Evolutionary conservation across 2,329 filamentous ascomycete genomes (phyloP), one percentile per base, ranked within the genome.

Genomic region (Orbilia blumenaviensis): DNA sequence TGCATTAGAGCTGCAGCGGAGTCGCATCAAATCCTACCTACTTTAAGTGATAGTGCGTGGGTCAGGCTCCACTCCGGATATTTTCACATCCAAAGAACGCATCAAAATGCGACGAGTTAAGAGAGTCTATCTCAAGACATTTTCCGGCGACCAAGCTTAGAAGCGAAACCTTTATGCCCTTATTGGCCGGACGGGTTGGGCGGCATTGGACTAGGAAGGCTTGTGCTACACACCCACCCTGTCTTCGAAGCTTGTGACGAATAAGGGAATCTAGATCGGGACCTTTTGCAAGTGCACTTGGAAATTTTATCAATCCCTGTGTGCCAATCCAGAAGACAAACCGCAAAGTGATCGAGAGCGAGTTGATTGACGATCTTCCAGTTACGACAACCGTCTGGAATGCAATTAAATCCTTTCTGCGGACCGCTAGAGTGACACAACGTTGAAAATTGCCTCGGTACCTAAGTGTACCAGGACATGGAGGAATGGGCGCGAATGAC

Each of bases 191-290:
- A 21, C n/a, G 16, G 42, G 23, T 27, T 41, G 32, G 41, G 16
- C 52, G 52, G 44, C 23, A 56, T 54, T 54, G 25, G 29, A n/a
- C 29, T 42, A 34, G 54, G 38, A 18, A 36, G 44, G 38, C 64
- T 48, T 69, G 66, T 69, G 66, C 66, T 41, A 62, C 66, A 54
- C 54, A 42, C 32, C 46, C 9, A 38, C 61, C 29, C 48, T 60
- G 29, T 48, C 34, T n/a, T 14, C 25, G 29, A 32, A 54, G 42
- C 61, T 52, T 52, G 44, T 60, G 50, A 60, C 42, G 21, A 54
- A 32, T 46, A 18, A n/a, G 34, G 48, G 9, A 38, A 56, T 66
- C 62, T 56, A 42, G 46, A 52, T 38, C 46, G 10, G 29, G 34
- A 5, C 7, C 46, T 54, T 44, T 66, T 29, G 52, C 10, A 36